These are phyloP conservation scores for Halteria grandinella DNA, from an alignment of 73 alveolate species.

Conservation along the genomic window DNA sequence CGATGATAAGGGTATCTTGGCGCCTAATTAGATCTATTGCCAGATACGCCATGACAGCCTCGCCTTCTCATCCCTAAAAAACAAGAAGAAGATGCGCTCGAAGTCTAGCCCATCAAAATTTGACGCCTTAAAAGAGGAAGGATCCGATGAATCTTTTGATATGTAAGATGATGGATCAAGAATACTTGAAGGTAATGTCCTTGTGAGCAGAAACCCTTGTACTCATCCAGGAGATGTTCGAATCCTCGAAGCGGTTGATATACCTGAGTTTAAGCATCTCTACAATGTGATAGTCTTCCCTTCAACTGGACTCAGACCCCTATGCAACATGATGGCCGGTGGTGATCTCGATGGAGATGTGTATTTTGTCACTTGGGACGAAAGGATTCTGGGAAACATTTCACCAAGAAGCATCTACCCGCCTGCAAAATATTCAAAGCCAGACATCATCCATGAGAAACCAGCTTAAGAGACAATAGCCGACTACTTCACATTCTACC, in stretches of 20 bases:
- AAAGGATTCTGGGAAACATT: neutral
- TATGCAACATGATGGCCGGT: slow-evolving; percentile 76
- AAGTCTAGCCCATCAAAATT: neutral
- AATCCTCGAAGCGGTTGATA: slow-evolving; percentile 75
- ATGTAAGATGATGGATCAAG: slow-evolving; percentile 13
- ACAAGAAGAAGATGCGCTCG: slow-evolving; percentile 11
- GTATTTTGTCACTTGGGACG: slow-evolving; percentile 81
- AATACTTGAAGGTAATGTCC: slow-evolving; percentile 57
- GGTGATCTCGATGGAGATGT: slow-evolving; percentile 94
- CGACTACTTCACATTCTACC: slow-evolving; percentile 62
- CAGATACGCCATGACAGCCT: slow-evolving; percentile 46
- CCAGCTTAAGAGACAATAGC: slow-evolving; percentile 51
- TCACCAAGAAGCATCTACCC: slow-evolving; percentile 45
- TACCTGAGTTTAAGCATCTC: slow-evolving; percentile 69
- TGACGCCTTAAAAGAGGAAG: neutral
- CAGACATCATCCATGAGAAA: slow-evolving; percentile 21
- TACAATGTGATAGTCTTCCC: slow-evolving; percentile 86
- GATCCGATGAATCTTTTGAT: slow-evolving; percentile 34
- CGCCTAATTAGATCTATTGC: slow-evolving; percentile 71
- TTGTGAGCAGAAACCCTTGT: slow-evolving; percentile 89
- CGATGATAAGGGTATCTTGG: slow-evolving; percentile 76
- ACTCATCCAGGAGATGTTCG: slow-evolving; percentile 92
- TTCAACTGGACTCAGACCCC: slow-evolving; percentile 78
- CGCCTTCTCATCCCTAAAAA: neutral
- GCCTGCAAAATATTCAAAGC: slow-evolving; percentile 34